Evolutionary conservation across 2,329 filamentous ascomycete species (phyloP).

Genomic region (Ophiostoma sp.): DNA sequence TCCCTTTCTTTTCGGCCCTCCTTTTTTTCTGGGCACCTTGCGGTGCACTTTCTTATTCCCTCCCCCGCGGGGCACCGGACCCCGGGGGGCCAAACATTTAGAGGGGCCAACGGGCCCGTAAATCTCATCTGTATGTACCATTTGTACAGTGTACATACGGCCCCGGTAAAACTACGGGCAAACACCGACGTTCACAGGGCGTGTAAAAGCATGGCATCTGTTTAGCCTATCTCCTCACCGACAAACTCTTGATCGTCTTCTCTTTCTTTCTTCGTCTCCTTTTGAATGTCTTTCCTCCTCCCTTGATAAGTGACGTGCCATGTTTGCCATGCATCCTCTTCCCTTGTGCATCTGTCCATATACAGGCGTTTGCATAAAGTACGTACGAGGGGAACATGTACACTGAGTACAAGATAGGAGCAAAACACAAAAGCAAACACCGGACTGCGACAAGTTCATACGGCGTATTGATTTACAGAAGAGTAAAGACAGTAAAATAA

Average conservation of each 20-base stretch:
- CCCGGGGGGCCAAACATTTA: not conserved
- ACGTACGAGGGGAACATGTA: not conserved
- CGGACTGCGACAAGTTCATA: not conserved
- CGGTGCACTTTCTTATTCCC: not conserved
- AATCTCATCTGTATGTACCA: too few relatives aligned
- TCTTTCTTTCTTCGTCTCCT: not conserved
- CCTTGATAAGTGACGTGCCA: not conserved
- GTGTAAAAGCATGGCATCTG: not conserved
- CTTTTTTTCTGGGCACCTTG: not conserved
- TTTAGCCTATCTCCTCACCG: not conserved
- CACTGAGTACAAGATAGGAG: conserved; percentile 1
- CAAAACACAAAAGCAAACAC: not conserved
- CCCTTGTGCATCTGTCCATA: not conserved
- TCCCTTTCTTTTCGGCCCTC: not conserved
- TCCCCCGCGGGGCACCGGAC: not conserved
- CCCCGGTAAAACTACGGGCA: not conserved
- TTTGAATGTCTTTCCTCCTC: not conserved
- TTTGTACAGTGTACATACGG: not conserved
- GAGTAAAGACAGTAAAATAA: not conserved
- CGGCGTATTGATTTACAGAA: too few relatives aligned
- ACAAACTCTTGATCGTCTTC: not conserved
- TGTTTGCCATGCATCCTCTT: not conserved
- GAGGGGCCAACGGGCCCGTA: not conserved
- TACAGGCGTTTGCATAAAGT: not conserved
- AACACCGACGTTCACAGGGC: not conserved